These are phyloP conservation scores for Tilletiaria anomala DNA, from an alignment of 1,284 basidiomycete species.

Conservation along the genomic window DNA sequence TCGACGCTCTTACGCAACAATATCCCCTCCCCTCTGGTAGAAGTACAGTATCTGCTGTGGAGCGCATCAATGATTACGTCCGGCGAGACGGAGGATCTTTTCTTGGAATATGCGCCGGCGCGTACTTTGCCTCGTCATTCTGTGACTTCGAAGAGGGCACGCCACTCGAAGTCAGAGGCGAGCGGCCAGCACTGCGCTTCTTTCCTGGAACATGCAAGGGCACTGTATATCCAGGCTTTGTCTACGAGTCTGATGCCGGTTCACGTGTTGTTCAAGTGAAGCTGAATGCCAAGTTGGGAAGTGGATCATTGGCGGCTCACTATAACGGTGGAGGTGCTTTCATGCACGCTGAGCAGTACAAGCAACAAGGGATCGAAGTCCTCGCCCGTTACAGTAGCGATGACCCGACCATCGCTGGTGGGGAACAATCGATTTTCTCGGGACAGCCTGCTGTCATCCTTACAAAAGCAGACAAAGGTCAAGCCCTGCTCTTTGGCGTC, in stretches of 20 bases:
- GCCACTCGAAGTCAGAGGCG: conserved; percentile 44
- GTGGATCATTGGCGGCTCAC: conserved; percentile 33
- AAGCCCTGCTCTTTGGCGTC: conserved; percentile 50
- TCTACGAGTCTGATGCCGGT: conserved; percentile 45
- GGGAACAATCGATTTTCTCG: conserved; percentile 6
- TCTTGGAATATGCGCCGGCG: conserved; percentile 54
- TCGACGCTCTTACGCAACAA: conserved; percentile 3
- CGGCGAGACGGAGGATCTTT: conserved; percentile 54
- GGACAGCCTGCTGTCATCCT: conserved; percentile 46
- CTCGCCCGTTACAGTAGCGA: conserved; percentile 40
- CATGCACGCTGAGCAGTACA: conserved; percentile 31
- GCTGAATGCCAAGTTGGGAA: conserved; percentile 25
- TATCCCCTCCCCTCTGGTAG: background rate
- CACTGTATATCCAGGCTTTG: conserved; percentile 49
- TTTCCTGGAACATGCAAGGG: conserved; percentile 48
- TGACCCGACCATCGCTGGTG: background rate
- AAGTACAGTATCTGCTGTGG: too few relatives aligned
- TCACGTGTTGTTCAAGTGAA: conserved; percentile 40
- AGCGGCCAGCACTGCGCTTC: conserved; percentile 47
- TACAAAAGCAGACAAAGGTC: conserved; percentile 48
- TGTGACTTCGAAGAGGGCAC: conserved; percentile 47
- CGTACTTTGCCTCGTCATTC: conserved; percentile 45
- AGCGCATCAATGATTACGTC: conserved; percentile 51
- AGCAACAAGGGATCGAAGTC: conserved; percentile 29
- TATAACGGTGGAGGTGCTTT: conserved; percentile 50